phyloP scores from a whole-genome alignment of 768 basidiomycete genomes.

The Leucosporidium creatinivorum region DNA sequence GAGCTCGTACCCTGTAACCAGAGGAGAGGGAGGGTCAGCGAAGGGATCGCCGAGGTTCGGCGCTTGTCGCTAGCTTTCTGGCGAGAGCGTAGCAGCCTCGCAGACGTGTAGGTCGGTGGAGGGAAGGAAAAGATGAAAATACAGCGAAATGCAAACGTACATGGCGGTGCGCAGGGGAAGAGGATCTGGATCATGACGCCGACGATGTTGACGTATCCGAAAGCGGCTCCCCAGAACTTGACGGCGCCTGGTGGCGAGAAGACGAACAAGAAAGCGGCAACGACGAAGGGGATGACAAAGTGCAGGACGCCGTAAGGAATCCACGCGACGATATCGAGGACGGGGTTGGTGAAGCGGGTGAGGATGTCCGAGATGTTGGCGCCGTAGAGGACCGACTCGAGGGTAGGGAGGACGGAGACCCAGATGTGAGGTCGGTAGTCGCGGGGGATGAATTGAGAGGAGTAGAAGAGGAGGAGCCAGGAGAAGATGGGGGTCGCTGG shows the following conservation, averaged over 20 bases:
- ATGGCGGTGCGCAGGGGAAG: constrained; percentile 84
- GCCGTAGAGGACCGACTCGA: constrained; percentile 90
- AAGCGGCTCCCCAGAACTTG: constrained; percentile 73
- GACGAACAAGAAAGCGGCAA: constrained; percentile 79
- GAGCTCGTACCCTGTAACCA: constrained; percentile 72
- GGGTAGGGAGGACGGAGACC: constrained; percentile 85
- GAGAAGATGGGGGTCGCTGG: constrained; percentile 79
- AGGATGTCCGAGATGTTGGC: constrained; percentile 97
- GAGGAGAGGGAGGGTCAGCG: neutral
- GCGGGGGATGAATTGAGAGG: constrained; percentile 74
- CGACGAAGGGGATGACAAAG: constrained; percentile 76
- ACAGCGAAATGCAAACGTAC: constrained; percentile 39
- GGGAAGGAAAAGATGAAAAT: too few species aligned
- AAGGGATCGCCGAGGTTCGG: neutral
- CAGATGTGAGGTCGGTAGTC: constrained; percentile 66
- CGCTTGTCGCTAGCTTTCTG: too few species aligned
- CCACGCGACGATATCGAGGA: constrained; percentile 92
- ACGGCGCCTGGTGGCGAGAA: constrained; percentile 69
- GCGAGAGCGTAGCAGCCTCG: too few species aligned
- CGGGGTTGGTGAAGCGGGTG: constrained; percentile 83
- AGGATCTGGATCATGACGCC: constrained; percentile 83
- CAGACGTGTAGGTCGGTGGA: too few species aligned
- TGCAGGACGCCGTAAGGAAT: constrained; percentile 92
- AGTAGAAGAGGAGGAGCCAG: constrained; percentile 80
- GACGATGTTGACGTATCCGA: constrained; percentile 85